phyloP scores from a whole-genome alignment of 345 rosid genomes.

The Melaleuca quinquenervia region DNA sequence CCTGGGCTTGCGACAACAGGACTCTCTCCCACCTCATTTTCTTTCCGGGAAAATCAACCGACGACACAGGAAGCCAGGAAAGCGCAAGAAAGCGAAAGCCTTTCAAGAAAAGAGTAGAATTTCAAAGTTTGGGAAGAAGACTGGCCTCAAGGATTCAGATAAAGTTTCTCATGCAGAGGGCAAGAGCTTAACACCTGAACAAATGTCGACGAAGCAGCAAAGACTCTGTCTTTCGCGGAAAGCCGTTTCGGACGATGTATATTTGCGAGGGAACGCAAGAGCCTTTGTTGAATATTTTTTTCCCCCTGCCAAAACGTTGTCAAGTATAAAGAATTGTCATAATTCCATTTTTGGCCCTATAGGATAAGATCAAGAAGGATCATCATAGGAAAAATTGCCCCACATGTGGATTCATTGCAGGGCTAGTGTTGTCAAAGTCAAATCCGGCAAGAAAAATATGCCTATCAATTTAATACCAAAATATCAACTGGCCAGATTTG shows the following conservation, averaged over 20 bases:
- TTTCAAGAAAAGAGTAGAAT: neutral
- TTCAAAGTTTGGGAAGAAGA: neutral
- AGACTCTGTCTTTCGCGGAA: neutral
- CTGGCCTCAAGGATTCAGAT: neutral
- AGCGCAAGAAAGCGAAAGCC: neutral
- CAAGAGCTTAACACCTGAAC: neutral
- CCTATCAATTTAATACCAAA: neutral
- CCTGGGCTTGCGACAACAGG: conserved; percentile 12
- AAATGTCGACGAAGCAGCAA: neutral
- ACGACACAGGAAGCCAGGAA: neutral
- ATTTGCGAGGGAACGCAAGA: neutral
- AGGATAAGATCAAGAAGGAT: neutral
- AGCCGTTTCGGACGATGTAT: neutral
- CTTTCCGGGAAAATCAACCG: neutral
- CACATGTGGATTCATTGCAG: neutral
- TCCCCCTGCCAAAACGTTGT: neutral
- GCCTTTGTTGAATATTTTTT: neutral
- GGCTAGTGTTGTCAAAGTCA: neutral
- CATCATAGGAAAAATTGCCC: neutral
- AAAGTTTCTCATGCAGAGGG: neutral
- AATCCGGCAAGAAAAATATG: neutral
- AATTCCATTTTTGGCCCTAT: neutral
- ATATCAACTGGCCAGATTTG: neutral
- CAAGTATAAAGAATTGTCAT: neutral
- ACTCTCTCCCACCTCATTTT: conserved; percentile 73